Evolutionary conservation across 2,329 filamentous ascomycete species (phyloP).

Genomic region (Aureobasidium musti): DNA sequence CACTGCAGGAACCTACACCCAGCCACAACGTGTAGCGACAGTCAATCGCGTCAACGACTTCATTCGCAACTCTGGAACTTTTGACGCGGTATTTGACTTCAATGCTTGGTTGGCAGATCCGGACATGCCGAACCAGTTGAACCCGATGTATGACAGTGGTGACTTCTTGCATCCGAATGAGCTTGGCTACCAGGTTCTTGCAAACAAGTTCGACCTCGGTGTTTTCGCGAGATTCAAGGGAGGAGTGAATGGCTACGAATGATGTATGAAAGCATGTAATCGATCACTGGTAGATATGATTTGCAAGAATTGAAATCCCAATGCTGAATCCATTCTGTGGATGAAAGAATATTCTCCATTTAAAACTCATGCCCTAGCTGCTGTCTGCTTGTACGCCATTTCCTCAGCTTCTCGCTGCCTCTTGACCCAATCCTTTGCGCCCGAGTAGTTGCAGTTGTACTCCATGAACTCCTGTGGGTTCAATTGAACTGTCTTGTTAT

Average conservation of each 20-base stretch:
- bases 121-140: conserved; percentile 52
- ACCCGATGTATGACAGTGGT: conserved; percentile 58
- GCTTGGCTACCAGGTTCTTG: conserved; percentile 61
- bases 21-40: conserved; percentile 57
- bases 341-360: too few relatives aligned
- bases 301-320: too few relatives aligned
- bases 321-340: too few relatives aligned
- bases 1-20: conserved; percentile 56
- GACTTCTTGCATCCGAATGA: conserved; percentile 67
- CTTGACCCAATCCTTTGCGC: conserved; percentile 42
- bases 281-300: too few relatives aligned
- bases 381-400: conserved; percentile 9
- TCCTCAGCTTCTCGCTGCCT: conserved; percentile 3
- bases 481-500: conserved; percentile 42
- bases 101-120: conserved; percentile 59
- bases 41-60: conserved; percentile 61
- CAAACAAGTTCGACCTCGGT: conserved; percentile 59
- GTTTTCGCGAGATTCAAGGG: conserved; percentile 49
- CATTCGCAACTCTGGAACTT: conserved; percentile 58
- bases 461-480: conserved; percentile 49
- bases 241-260: conserved; percentile 34
- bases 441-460: conserved; percentile 46
- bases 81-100: conserved; percentile 65
- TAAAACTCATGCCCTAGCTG: background rate
- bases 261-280: too few relatives aligned